A percentile compares a stretch with the other conserved stretches of the same genome.
These are phyloP conservation scores for Coemansia sp. DNA, from an alignment of 192 early-diverging fungal species.

Conservation along the genomic window DNA sequence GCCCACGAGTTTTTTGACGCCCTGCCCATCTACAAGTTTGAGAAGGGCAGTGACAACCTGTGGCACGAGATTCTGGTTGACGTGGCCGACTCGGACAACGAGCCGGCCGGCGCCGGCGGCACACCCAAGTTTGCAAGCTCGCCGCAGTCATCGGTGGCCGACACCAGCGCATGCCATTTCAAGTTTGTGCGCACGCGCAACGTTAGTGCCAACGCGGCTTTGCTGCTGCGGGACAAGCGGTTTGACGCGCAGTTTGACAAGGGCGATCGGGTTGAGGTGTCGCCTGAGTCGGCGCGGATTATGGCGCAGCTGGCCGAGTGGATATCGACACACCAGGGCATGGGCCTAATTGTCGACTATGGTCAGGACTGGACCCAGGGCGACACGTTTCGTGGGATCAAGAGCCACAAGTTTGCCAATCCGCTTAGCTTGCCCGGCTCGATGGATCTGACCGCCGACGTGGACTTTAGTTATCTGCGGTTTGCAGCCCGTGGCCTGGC, in stretches of 20 bases:
- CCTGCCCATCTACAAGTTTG: constrained; percentile 75
- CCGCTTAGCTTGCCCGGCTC: constrained; percentile 77
- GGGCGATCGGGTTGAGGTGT: constrained; percentile 79
- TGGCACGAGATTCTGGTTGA: constrained; percentile 92
- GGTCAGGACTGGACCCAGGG: constrained; percentile 72
- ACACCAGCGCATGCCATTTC: constrained; percentile 62
- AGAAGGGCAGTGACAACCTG: constrained; percentile 62
- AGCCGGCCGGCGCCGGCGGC: not conserved
- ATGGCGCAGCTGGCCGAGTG: constrained; percentile 65
- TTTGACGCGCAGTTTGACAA: constrained; percentile 55
- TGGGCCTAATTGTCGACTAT: constrained; percentile 84
- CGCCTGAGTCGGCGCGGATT: constrained; percentile 70
- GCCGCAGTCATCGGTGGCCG: not conserved
- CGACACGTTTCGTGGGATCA: constrained; percentile 83
- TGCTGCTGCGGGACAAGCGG: constrained; percentile 36
- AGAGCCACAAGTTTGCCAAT: constrained; percentile 73
- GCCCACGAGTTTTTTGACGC: constrained; percentile 99
- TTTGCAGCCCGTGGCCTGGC: constrained; percentile 53
- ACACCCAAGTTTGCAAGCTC: not conserved
- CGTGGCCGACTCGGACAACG: constrained; percentile 59
- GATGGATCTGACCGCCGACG: constrained; percentile 87
- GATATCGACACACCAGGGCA: constrained; percentile 64
- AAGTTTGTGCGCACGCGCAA: constrained; percentile 63
- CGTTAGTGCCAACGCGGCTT: constrained; percentile 53
- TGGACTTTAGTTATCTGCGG: constrained; percentile 78